A percentile compares a stretch with the other conserved stretches of the same genome.
Evolutionary conservation across 768 basidiomycete genomes (phyloP).

Genomic region (Lactarius sp.): DNA sequence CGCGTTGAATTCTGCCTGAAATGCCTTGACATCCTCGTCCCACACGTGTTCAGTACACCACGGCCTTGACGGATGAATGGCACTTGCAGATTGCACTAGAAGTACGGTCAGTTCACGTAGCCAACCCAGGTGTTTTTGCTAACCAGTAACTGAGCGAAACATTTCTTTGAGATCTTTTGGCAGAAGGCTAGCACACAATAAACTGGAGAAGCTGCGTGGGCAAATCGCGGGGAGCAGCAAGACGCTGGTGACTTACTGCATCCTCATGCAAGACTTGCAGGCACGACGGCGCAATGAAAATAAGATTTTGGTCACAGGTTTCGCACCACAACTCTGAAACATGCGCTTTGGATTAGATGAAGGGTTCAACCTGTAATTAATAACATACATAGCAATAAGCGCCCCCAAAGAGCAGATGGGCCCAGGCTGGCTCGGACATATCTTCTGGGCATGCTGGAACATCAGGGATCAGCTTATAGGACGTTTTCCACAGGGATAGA

Average conservation of each 20-base stretch:
- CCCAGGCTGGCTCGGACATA: slow-evolving; percentile 22
- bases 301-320: slow-evolving; percentile 16
- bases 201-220: not conserved
- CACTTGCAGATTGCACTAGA: slow-evolving; percentile 1
- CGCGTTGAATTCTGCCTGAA: not conserved
- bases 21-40: slow-evolving; percentile 10
- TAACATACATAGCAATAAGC: slow-evolving; percentile 14
- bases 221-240: not conserved
- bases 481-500: slow-evolving; percentile 29
- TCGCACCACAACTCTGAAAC: slow-evolving; percentile 16
- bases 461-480: not conserved
- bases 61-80: not conserved
- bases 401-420: slow-evolving; percentile 19
- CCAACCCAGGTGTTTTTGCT: not conserved
- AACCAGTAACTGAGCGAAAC: slow-evolving; percentile 2
- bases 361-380: not conserved
- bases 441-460: slow-evolving; percentile 17
- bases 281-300: slow-evolving; percentile 16
- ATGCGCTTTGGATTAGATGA: not conserved
- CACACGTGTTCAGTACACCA: slow-evolving; percentile 14
- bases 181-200: not conserved
- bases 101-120: not conserved
- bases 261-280: slow-evolving; percentile 15
- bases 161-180: slow-evolving; percentile 7
- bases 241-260: not conserved